A percentile compares a stretch with the other conserved stretches of the same genome.
Evolutionary conservation across 129 eudicot species (phyloP).

Genomic region (Centaurea solstitialis): DNA sequence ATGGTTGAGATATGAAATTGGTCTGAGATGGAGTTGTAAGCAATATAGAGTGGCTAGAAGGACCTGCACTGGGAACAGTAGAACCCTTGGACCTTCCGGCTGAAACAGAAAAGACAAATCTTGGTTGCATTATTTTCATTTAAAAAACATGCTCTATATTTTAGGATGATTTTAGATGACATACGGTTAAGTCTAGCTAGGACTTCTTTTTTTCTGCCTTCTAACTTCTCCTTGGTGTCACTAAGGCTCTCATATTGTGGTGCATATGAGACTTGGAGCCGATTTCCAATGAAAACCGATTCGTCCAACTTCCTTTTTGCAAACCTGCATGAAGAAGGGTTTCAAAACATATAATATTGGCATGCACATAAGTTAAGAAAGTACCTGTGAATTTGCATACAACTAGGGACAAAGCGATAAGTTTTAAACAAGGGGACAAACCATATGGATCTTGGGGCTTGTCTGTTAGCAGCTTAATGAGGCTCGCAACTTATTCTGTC

Average conservation of each 20-base stretch:
- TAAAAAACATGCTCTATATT: background rate
- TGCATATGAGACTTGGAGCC: conserved; percentile 81
- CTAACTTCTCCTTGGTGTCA: conserved; percentile 87
- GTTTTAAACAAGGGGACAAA: background rate
- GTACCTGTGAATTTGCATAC: background rate
- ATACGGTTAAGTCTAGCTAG: conserved; percentile 69
- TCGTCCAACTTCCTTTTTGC: conserved; percentile 96
- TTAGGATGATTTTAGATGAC: conserved; percentile 10
- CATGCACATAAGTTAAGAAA: background rate
- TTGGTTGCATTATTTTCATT: conserved; percentile 1
- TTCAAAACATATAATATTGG: background rate
- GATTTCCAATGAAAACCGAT: conserved; percentile 75
- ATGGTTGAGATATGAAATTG: conserved; percentile 31
- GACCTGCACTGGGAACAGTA: conserved; percentile 20
- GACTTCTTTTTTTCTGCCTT: conserved; percentile 87
- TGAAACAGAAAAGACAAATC: conserved; percentile 32
- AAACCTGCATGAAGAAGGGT: conserved; percentile 53
- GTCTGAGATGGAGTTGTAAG: conserved; percentile 33
- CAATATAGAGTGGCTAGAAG: conserved; percentile 28
- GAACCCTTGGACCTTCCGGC: conserved; percentile 65
- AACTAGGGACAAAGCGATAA: background rate
- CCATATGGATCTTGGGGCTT: background rate
- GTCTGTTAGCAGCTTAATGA: too few relatives aligned
- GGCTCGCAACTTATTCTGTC: too few relatives aligned
- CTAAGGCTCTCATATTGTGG: conserved; percentile 72